These are phyloP conservation scores for Diaporthe australafricana DNA, from an alignment of 2,329 filamentous ascomycete genomes.

Conservation along the genomic window DNA sequence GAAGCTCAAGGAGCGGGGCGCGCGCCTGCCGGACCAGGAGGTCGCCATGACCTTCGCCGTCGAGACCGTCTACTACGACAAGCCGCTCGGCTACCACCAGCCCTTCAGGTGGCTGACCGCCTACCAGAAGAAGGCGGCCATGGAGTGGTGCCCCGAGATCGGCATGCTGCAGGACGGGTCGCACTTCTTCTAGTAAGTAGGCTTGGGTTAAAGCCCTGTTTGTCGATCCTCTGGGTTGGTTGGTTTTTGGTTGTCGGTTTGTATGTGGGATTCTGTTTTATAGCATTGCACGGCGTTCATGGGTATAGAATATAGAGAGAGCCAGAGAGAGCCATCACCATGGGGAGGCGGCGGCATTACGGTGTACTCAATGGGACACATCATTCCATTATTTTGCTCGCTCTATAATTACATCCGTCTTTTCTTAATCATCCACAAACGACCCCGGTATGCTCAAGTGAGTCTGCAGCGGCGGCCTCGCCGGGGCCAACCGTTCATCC, in stretches of 20 bases:
- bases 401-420: neutral
- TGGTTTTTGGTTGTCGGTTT: neutral
- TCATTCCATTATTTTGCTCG: neutral
- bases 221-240: neutral
- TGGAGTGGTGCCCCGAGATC: slow-evolving; percentile 47
- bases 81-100: slow-evolving; percentile 45
- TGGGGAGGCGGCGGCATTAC: neutral
- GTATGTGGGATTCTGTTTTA: neutral
- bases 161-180: slow-evolving; percentile 37
- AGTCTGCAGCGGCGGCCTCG: neutral
- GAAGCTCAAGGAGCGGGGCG: slow-evolving; percentile 47
- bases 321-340: neutral
- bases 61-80: slow-evolving; percentile 42
- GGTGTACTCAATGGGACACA: neutral
- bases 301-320: slow-evolving; percentile 8
- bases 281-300: slow-evolving; percentile 35
- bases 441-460: slow-evolving; percentile 27
- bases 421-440: slow-evolving; percentile 15
- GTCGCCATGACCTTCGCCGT: slow-evolving; percentile 43
- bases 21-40: slow-evolving; percentile 39
- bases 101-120: slow-evolving; percentile 38
- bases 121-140: slow-evolving; percentile 42
- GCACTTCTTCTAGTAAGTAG: slow-evolving; percentile 19
- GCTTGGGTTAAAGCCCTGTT: neutral
- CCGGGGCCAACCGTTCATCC: neutral